Percentiles rank a stretch among this genome's conserved stretches.
These are phyloP conservation scores for Suzukiozyma palmioleophila DNA, from an alignment of 1,139 yeast genomes.

Conservation along the genomic window DNA sequence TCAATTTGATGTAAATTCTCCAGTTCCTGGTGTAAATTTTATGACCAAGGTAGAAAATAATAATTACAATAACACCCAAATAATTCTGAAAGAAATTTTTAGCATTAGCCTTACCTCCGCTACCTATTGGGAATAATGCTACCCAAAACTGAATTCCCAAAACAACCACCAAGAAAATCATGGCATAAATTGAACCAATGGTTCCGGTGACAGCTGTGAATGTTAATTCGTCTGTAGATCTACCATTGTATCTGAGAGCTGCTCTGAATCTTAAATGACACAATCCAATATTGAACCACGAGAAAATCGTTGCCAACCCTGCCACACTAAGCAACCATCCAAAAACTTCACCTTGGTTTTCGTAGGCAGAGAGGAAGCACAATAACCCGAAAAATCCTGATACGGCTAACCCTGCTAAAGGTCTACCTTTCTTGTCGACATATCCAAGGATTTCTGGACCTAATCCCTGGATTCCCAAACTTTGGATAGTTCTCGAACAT, in stretches of 20 bases:
- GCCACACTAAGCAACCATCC: conserved; percentile 40
- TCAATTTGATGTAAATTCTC: conserved; percentile 22
- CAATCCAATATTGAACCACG: conserved; percentile 37
- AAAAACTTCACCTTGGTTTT: conserved; percentile 33
- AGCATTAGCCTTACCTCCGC: conserved; percentile 23
- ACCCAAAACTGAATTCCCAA: conserved; percentile 36
- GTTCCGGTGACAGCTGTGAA: conserved; percentile 28
- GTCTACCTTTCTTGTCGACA: conserved; percentile 40
- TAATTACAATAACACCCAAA: conserved; percentile 30
- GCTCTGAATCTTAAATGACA: conserved; percentile 37
- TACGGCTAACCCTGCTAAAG: conserved; percentile 32
- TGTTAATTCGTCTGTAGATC: conserved; percentile 23
- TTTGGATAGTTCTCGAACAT: conserved; percentile 38
- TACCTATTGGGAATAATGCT: conserved; percentile 32
- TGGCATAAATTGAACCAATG: conserved; percentile 32
- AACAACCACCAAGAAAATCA: conserved; percentile 26
- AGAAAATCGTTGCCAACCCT: conserved; percentile 39
- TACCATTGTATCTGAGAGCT: conserved; percentile 28
- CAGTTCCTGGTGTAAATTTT: conserved; percentile 30
- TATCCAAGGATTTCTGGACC: conserved; percentile 34
- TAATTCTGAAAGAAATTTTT: conserved; percentile 34
- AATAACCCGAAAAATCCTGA: conserved; percentile 35
- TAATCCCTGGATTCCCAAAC: conserved; percentile 38
- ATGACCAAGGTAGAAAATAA: conserved; percentile 31
- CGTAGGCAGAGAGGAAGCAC: conserved; percentile 37